A percentile compares a stretch with the other conserved stretches of the same genome.
phyloP scores from a whole-genome alignment of 495 filamentous ascomycete genomes.

The Aspergillus biplanus region DNA sequence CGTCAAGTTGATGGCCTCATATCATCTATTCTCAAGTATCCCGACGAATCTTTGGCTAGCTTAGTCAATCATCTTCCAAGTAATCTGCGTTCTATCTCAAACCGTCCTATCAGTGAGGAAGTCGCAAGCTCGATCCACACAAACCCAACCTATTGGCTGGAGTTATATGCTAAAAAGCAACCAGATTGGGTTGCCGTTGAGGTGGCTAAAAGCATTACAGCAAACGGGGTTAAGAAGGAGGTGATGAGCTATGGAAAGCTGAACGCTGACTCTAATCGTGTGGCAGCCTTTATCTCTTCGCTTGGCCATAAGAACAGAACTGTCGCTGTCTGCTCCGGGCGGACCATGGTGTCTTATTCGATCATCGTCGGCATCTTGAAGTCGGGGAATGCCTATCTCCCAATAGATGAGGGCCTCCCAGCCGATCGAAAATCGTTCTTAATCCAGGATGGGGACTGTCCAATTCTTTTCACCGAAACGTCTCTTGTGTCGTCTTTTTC shows the following conservation, averaged over 20 bases:
- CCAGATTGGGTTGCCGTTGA: constrained; percentile 48
- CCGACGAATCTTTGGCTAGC: constrained; percentile 26
- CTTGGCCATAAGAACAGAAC: constrained; percentile 37
- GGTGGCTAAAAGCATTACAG: constrained; percentile 36
- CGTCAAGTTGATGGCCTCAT: constrained; percentile 36
- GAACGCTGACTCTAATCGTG: constrained; percentile 40
- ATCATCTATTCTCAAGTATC: constrained; percentile 29
- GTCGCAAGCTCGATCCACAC: constrained; percentile 26
- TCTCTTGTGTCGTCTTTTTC: constrained; percentile 28
- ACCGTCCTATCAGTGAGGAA: constrained; percentile 20
- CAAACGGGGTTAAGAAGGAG: constrained; percentile 36
- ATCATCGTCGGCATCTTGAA: constrained; percentile 50
- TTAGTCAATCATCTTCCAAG: constrained; percentile 27
- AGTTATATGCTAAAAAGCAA: constrained; percentile 34
- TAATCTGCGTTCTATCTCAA: constrained; percentile 31
- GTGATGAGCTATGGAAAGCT: constrained; percentile 42
- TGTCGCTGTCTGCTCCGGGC: constrained; percentile 49
- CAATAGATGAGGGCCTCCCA: constrained; percentile 53
- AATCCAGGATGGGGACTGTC: constrained; percentile 39
- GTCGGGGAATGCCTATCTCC: constrained; percentile 77
- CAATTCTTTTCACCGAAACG: constrained; percentile 35
- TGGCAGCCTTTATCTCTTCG: constrained; percentile 42
- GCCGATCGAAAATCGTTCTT: constrained; percentile 49
- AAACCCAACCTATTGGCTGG: constrained; percentile 37
- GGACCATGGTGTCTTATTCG: constrained; percentile 45